Evolutionary conservation across 768 basidiomycete species (phyloP).

Genomic region (Boletus tylopilopsis): DNA sequence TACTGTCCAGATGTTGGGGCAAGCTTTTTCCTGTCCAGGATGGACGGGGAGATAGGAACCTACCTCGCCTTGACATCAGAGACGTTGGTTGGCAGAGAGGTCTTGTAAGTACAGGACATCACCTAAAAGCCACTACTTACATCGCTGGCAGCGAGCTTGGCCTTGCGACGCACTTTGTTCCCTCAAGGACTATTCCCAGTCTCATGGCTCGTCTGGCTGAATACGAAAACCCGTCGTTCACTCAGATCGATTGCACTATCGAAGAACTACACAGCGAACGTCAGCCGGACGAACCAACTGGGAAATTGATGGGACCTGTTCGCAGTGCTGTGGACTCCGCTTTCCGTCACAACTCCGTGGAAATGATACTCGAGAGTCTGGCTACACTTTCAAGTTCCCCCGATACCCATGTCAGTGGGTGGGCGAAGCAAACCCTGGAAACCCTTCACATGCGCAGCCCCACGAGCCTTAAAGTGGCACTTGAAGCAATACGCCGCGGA

Average conservation of each 20-base stretch:
- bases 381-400: slow-evolving; percentile 34
- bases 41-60: slow-evolving; percentile 92
- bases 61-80: slow-evolving; percentile 87
- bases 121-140: slow-evolving; percentile 9
- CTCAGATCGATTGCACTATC: slow-evolving; percentile 65
- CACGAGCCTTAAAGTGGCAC: slow-evolving; percentile 88
- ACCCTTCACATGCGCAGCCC: slow-evolving; percentile 73
- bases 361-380: slow-evolving; percentile 63
- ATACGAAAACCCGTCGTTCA: slow-evolving; percentile 33
- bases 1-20: slow-evolving; percentile 93
- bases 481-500: slow-evolving; percentile 75
- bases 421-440: slow-evolving; percentile 71
- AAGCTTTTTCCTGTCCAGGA: slow-evolving; percentile 79
- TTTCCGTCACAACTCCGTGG: slow-evolving; percentile 70
- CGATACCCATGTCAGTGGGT: slow-evolving; percentile 50
- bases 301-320: slow-evolving; percentile 53
- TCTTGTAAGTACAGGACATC: slow-evolving; percentile 59
- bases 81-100: slow-evolving; percentile 69
- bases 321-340: slow-evolving; percentile 79
- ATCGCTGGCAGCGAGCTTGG: slow-evolving; percentile 68
- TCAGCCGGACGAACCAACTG: slow-evolving; percentile 49
- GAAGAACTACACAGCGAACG: slow-evolving; percentile 59
- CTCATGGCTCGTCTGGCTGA: slow-evolving; percentile 65
- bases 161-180: slow-evolving; percentile 90
- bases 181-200: slow-evolving; percentile 67